Evolutionary conservation across 176 grass and related monocot genomes (phyloP).

Genomic region (Dactylis glomerata): DNA sequence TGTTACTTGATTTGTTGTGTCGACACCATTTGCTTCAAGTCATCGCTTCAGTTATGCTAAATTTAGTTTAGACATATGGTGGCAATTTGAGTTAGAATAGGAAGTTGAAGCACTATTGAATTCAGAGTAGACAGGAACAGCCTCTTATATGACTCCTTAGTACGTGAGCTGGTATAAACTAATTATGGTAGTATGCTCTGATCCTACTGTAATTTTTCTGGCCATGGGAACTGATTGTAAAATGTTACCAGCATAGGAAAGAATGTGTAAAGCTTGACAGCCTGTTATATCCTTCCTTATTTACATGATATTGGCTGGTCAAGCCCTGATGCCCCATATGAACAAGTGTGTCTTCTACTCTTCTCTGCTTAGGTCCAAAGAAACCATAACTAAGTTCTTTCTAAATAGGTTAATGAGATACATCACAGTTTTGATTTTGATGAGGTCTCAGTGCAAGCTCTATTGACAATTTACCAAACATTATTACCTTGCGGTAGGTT

Average conservation of each 20-base stretch:
- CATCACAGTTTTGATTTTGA: neutral
- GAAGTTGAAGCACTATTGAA: neutral
- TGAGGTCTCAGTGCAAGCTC: neutral
- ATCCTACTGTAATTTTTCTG: neutral
- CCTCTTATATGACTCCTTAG: neutral
- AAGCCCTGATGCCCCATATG: neutral
- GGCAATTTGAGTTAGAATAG: neutral
- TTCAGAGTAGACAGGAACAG: neutral
- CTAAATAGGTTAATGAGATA: neutral
- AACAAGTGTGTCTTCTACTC: neutral
- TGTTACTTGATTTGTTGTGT: neutral
- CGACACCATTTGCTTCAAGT: neutral
- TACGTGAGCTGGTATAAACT: slow-evolving; percentile 5
- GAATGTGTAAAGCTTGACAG: neutral
- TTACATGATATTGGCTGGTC: neutral
- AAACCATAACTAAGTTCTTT: neutral
- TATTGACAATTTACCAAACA: neutral
- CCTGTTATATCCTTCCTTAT: neutral
- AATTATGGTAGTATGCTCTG: neutral
- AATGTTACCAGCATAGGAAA: slow-evolving; percentile 22
- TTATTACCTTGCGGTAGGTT: neutral
- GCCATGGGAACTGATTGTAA: neutral
- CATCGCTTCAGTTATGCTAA: neutral
- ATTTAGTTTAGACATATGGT: neutral
- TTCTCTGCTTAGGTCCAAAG: neutral